phyloP scores from a whole-genome alignment of 176 grass and related monocot genomes.

The Zoysia japonica region DNA sequence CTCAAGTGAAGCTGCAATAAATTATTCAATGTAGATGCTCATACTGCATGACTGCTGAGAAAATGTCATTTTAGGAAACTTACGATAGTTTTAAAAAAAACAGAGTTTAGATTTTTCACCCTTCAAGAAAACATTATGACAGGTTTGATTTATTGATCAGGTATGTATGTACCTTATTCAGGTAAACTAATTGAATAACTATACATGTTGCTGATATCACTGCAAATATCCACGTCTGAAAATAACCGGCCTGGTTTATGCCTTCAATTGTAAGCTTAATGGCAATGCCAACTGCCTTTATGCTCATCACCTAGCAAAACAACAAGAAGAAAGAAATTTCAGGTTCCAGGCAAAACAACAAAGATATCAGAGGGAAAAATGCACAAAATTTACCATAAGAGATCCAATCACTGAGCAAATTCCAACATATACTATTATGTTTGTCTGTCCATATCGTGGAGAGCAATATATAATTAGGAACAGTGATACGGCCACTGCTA shows the following conservation, averaged over 20 bases:
- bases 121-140: neutral
- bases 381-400: constrained; percentile 63
- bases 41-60: neutral
- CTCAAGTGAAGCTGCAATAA: neutral
- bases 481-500: constrained; percentile 67
- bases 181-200: constrained; percentile 85
- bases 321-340: constrained; percentile 9
- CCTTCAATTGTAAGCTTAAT: constrained; percentile 93
- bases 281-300: constrained; percentile 89
- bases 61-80: neutral
- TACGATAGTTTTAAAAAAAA: neutral
- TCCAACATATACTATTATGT: constrained; percentile 92
- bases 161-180: constrained; percentile 74
- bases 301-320: constrained; percentile 84
- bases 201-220: constrained; percentile 75
- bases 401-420: constrained; percentile 94
- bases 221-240: constrained; percentile 90
- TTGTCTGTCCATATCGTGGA: constrained; percentile 79
- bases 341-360: constrained; percentile 22
- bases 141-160: constrained; percentile 1
- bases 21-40: neutral
- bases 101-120: neutral
- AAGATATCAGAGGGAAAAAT: neutral
- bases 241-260: constrained; percentile 83
- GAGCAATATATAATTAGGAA: constrained; percentile 82